A percentile compares a stretch with the other conserved stretches of the same genome.
Evolutionary conservation across 441 rosid genomes (phyloP).

Genomic region (Bruguiera hainesii): DNA sequence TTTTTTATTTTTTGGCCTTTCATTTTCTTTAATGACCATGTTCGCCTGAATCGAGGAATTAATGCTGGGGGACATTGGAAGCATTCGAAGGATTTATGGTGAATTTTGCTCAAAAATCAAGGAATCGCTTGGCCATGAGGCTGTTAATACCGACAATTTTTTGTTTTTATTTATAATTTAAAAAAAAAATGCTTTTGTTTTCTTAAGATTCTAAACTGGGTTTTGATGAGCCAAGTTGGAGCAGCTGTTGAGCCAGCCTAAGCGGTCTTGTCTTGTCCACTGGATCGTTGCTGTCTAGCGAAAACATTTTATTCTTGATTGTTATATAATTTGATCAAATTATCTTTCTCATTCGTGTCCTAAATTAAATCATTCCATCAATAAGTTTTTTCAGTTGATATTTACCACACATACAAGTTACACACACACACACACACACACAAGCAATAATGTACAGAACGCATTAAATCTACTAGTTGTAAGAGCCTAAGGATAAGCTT

Average conservation of each 20-base stretch:
- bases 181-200: neutral
- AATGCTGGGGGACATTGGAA: too few relatives aligned
- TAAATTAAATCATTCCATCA: too few relatives aligned
- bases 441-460: too few relatives aligned
- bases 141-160: neutral
- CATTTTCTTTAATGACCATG: too few relatives aligned
- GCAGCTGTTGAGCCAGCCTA: neutral
- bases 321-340: neutral
- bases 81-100: neutral
- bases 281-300: neutral
- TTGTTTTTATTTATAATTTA: neutral
- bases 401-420: too few relatives aligned
- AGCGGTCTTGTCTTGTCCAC: neutral
- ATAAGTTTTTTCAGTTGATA: too few relatives aligned
- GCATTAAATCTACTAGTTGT: too few relatives aligned
- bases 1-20: too few relatives aligned
- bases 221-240: neutral
- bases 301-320: neutral
- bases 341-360: too few relatives aligned
- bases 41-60: too few relatives aligned
- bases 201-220: neutral
- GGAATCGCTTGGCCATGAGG: slow-evolving; percentile 15
- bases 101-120: slow-evolving; percentile 22
- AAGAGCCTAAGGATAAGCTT: too few relatives aligned
- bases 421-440: too few relatives aligned